Conservation (phyloP, 1,284 basidiomycete genomes). For the Marasmius oreades region DNA sequence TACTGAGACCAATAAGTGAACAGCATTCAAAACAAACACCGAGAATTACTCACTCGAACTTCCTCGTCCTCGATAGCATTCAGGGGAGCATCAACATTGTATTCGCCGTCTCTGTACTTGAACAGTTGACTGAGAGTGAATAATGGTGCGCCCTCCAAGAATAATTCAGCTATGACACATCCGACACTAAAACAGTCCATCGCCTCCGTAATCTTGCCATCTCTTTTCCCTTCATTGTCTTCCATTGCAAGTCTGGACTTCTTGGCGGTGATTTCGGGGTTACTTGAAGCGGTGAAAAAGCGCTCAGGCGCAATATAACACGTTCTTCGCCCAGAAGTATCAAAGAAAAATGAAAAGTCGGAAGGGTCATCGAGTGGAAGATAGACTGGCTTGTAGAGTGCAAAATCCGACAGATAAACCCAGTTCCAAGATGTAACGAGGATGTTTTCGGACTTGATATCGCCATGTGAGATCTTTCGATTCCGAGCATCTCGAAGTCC, state of each 20-base stretch:
- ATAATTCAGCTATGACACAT: constrained; percentile 95
- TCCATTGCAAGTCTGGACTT: constrained; percentile 49
- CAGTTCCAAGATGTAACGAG: constrained; percentile 96
- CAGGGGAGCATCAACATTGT: constrained; percentile 74
- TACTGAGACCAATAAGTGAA: constrained; percentile 35
- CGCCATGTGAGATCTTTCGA: constrained; percentile 88
- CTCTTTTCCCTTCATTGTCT: constrained; percentile 46
- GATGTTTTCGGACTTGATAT: constrained; percentile 98
- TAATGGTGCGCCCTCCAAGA: constrained; percentile 90
- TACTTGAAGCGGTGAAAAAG: constrained; percentile 78
- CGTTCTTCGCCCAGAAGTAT: constrained; percentile 88
- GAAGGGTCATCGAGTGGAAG: constrained; percentile 96
- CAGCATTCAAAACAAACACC: constrained; percentile 6
- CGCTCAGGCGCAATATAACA: constrained; percentile 97
- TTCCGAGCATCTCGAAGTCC: constrained; percentile 83
- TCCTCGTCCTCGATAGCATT: constrained; percentile 77
- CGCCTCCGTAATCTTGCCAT: constrained; percentile 86
- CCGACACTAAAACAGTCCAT: constrained; percentile 99
- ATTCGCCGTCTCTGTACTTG: constrained; percentile 88
- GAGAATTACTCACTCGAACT: constrained; percentile 61
- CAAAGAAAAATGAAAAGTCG: constrained; percentile 98
- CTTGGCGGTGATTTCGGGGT: constrained; percentile 67
- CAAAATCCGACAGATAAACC: constrained; percentile 95
- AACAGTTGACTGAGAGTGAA: constrained; percentile 96
- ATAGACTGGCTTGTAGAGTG: constrained; percentile 94